Evolutionary conservation across 2,329 filamentous ascomycete genomes (phyloP).

Genomic region (Arthroderma sp.): DNA sequence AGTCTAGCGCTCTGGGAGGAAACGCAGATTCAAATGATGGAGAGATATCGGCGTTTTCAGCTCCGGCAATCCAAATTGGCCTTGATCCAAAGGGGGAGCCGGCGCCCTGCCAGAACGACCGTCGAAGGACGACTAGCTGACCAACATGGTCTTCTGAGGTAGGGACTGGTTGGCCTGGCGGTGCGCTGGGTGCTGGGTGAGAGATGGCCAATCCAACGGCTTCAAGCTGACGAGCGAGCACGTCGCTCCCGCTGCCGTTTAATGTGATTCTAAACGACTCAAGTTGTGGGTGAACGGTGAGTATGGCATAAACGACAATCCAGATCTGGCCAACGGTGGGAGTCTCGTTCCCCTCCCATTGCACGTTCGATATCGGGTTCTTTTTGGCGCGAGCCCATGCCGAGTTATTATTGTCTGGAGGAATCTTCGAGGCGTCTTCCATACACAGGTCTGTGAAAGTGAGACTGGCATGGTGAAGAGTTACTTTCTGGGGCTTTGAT

Average conservation of each 20-base stretch:
- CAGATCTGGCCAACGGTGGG: slow-evolving; percentile 30
- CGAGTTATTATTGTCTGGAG: slow-evolving; percentile 26
- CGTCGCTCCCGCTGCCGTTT: slow-evolving; percentile 19
- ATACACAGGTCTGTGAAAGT: slow-evolving; percentile 22
- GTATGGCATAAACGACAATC: slow-evolving; percentile 30
- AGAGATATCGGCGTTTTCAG: slow-evolving; percentile 20
- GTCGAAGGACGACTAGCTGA: slow-evolving; percentile 40
- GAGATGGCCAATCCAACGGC: slow-evolving; percentile 33
- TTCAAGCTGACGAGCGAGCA: slow-evolving; percentile 22
- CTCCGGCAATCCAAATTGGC: slow-evolving; percentile 47
- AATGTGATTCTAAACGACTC: slow-evolving; percentile 29
- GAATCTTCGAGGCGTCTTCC: slow-evolving; percentile 15
- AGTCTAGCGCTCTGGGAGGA: slow-evolving; percentile 24
- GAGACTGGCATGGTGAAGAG: slow-evolving; percentile 18
- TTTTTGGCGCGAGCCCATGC: slow-evolving; percentile 28
- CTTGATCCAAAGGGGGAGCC: slow-evolving; percentile 55
- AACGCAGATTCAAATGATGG: slow-evolving; percentile 17
- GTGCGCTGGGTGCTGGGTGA: slow-evolving; percentile 24
- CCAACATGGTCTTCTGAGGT: slow-evolving; percentile 25
- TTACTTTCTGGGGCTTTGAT: slow-evolving; percentile 8
- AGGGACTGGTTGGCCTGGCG: slow-evolving; percentile 16
- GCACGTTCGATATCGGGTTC: slow-evolving; percentile 23
- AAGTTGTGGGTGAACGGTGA: slow-evolving; percentile 21
- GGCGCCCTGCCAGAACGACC: slow-evolving; percentile 58
- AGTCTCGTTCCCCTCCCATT: slow-evolving; percentile 22